phyloP scores from a whole-genome alignment of 108 stramenopile genomes.

The Pseudonitzschia multistriata region DNA sequence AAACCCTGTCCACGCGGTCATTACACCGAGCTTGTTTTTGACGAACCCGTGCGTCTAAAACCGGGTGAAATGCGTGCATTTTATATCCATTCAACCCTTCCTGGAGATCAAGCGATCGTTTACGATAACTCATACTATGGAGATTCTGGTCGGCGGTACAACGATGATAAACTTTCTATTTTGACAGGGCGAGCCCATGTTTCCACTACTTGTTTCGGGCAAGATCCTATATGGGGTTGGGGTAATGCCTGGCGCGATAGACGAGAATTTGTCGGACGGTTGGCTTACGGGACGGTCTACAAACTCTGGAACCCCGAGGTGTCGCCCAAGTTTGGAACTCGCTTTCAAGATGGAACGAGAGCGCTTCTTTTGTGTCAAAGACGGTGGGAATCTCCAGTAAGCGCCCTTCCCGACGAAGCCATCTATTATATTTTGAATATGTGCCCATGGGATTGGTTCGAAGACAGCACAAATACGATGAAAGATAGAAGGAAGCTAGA shows the following conservation, averaged over 20 bases:
- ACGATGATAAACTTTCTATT: slow-evolving; percentile 73
- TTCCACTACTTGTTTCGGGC: slow-evolving; percentile 60
- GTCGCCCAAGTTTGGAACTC: slow-evolving; percentile 55
- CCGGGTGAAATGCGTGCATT: slow-evolving; percentile 71
- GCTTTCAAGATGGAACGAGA: slow-evolving; percentile 49
- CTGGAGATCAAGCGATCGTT: slow-evolving; percentile 79
- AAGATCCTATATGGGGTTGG: slow-evolving; percentile 77
- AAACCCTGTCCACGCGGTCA: slow-evolving; percentile 35
- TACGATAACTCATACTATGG: slow-evolving; percentile 67
- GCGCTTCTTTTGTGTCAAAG: slow-evolving; percentile 71
- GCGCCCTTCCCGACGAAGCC: slow-evolving; percentile 75
- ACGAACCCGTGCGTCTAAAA: slow-evolving; percentile 61
- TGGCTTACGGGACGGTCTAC: slow-evolving; percentile 77
- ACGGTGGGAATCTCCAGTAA: slow-evolving; percentile 58
- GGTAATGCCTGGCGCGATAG: slow-evolving; percentile 85
- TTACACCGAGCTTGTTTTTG: slow-evolving; percentile 63
- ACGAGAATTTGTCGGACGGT: slow-evolving; percentile 76
- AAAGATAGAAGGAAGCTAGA: slow-evolving; percentile 30
- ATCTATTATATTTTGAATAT: slow-evolving; percentile 89
- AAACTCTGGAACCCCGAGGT: slow-evolving; percentile 76
- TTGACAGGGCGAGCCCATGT: slow-evolving; percentile 79
- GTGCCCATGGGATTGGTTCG: slow-evolving; percentile 87
- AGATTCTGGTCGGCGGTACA: slow-evolving; percentile 45
- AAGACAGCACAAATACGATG: slow-evolving; percentile 54
- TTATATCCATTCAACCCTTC: slow-evolving; percentile 77